Evolutionary conservation across 164 flowering plant species (phyloP), one percentile per base, ranked within the genome.

Genomic region (Malania oleifera): DNA sequence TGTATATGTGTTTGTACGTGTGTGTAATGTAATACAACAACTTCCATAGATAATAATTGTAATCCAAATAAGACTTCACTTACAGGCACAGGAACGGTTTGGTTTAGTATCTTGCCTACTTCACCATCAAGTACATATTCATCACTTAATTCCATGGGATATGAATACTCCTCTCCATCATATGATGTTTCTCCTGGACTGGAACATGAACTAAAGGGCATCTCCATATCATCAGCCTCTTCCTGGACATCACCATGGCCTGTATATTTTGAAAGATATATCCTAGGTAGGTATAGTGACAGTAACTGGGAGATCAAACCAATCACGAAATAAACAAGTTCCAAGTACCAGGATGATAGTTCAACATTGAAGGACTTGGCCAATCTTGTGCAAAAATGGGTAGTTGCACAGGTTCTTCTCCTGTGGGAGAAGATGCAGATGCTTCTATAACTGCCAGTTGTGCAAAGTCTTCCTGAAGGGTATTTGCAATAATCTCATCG

Each of bases 41-140:
- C 9, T 9, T 9, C 35, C 35, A 31, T 31, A 9, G 35, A 31
- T 9, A 31, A 31, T 31, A 4, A 31, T 31, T 4, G 35, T 31
- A 31, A 4, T 31, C 35, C 35, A 54, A n/a, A 3, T 52, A 49
- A n/a, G n/a, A 58, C 26, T 25, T 45, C 46, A 74, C 95, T 77
- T 78, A 92, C 98, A 68, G 95, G 97, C 62, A 86, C 67, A 38
- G 90, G 74, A 60, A 73, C 67, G 86, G 89, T 76, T 68, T 87
- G 89, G 72, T 81, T 74, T 69, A 92, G 71, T 64, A 85, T 82
- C 78, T 78, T 82, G 60, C 79, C 82, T 17, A 85, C 82, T 82
- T 92, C 98, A 31, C 81, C 95, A 68, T 92, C 96, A 39, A 81
- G 68, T 11, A 60, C 66, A 64, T 68, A 70, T 52, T 77, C 93